A percentile compares a stretch with the other conserved stretches of the same genome.
These are phyloP conservation scores for Huntiella omanensis DNA, from an alignment of 2,329 filamentous ascomycete species.

Conservation along the genomic window DNA sequence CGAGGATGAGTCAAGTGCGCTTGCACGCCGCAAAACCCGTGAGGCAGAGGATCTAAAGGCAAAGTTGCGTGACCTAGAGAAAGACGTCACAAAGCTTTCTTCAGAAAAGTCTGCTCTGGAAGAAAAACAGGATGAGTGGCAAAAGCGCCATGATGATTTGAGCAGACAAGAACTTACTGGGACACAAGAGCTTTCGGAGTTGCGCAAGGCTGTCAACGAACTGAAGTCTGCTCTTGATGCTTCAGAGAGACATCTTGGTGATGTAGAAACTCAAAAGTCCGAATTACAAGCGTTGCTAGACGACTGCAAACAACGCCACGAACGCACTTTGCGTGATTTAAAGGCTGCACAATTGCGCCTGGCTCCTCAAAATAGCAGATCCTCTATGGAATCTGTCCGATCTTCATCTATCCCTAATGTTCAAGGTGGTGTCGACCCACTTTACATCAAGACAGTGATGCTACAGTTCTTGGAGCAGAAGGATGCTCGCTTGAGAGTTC, in stretches of 20 bases:
- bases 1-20: slow-evolving; percentile 71
- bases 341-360: slow-evolving; percentile 33
- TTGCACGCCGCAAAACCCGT: slow-evolving; percentile 55
- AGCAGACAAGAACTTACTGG: slow-evolving; percentile 52
- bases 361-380: slow-evolving; percentile 18
- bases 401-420: slow-evolving; percentile 14
- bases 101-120: slow-evolving; percentile 67
- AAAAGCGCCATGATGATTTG: slow-evolving; percentile 53
- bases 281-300: slow-evolving; percentile 62
- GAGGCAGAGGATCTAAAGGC: slow-evolving; percentile 75
- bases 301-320: slow-evolving; percentile 56
- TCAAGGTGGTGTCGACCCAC: slow-evolving; percentile 25
- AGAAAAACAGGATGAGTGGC: slow-evolving; percentile 54
- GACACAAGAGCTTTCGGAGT: slow-evolving; percentile 53
- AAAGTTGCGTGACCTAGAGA: slow-evolving; percentile 65
- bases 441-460: slow-evolving; percentile 65
- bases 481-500: slow-evolving; percentile 55
- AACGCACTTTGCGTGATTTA: slow-evolving; percentile 56
- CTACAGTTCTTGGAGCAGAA: slow-evolving; percentile 67
- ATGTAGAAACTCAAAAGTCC: slow-evolving; percentile 64
- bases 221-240: slow-evolving; percentile 69
- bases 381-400: slow-evolving; percentile 26
- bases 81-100: slow-evolving; percentile 48
- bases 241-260: slow-evolving; percentile 64
- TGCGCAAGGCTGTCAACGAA: slow-evolving; percentile 57